Percentiles rank a stretch among this genome's conserved stretches.
phyloP scores from a whole-genome alignment of 495 filamentous ascomycete species.

The Halenospora varia region DNA sequence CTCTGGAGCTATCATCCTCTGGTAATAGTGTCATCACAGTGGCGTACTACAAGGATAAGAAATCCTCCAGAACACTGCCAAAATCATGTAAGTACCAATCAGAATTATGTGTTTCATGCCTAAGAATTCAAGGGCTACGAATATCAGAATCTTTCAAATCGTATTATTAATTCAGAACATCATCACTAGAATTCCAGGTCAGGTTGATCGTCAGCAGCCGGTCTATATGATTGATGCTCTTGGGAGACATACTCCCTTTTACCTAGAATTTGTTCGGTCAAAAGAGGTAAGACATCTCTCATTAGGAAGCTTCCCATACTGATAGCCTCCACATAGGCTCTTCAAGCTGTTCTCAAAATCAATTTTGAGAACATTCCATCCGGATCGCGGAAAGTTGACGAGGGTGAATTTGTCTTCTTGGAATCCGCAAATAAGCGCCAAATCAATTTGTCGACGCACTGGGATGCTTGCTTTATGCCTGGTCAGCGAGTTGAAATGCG shows the following conservation, averaged over 20 bases:
- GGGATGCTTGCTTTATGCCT: slow-evolving; percentile 25
- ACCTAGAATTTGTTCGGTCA: slow-evolving; percentile 26
- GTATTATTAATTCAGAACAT: slow-evolving; percentile 24
- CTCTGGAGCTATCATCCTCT: too few species aligned
- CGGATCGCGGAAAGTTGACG: slow-evolving; percentile 19
- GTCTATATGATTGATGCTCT: slow-evolving; percentile 30
- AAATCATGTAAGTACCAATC: neutral
- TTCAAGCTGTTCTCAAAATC: neutral
- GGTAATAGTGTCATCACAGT: too few species aligned
- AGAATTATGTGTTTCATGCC: neutral
- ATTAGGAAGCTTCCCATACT: neutral
- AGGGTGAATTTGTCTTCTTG: slow-evolving; percentile 24
- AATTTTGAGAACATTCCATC: slow-evolving; percentile 5
- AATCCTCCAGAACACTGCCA: neutral
- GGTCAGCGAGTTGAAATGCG: slow-evolving; percentile 11
- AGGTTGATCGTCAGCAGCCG: slow-evolving; percentile 31
- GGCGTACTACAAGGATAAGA: too few species aligned
- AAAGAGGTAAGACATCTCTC: slow-evolving; percentile 11
- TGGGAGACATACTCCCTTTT: slow-evolving; percentile 23
- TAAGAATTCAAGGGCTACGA: slow-evolving; percentile 6
- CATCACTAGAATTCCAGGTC: slow-evolving; percentile 22
- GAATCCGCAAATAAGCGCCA: slow-evolving; percentile 22
- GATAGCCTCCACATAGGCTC: neutral
- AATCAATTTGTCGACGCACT: slow-evolving; percentile 20
- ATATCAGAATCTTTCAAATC: slow-evolving; percentile 26